phyloP scores from a whole-genome alignment of 2,329 filamentous ascomycete genomes.

The Balansia obtecta region DNA sequence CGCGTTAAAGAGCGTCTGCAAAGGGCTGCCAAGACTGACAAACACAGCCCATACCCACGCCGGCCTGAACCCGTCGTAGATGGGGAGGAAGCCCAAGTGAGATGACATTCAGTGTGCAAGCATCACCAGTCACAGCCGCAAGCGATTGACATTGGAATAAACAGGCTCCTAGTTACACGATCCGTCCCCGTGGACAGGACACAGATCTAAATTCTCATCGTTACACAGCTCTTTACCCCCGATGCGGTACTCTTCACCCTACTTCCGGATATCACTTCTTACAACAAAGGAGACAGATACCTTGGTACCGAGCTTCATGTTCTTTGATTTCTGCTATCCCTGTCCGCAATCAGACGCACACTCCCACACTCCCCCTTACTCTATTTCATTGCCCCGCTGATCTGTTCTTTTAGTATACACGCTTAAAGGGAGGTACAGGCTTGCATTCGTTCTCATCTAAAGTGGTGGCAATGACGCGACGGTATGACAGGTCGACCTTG shows the following conservation, averaged over 20 bases:
- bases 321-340: not conserved
- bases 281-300: slow-evolving; percentile 8
- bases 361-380: not conserved
- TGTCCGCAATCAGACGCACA: not conserved
- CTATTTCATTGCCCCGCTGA: not conserved
- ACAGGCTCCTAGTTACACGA: too few species aligned
- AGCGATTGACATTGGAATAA: too few species aligned
- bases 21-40: too few species aligned
- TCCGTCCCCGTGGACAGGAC: too few species aligned
- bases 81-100: too few species aligned
- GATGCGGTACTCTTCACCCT: not conserved
- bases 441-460: slow-evolving; percentile 95
- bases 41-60: too few species aligned
- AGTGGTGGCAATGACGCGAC: slow-evolving; percentile 68
- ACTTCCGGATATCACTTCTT: slow-evolving; percentile 7
- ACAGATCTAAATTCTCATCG: too few species aligned
- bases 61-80: too few species aligned
- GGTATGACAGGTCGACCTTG: slow-evolving; percentile 76
- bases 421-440: slow-evolving; percentile 91
- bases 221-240: not conserved
- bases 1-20: too few species aligned
- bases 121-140: too few species aligned
- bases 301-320: not conserved
- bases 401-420: slow-evolving; percentile 56
- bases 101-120: too few species aligned